Percentiles rank a stretch among this genome's conserved stretches.
phyloP scores from a whole-genome alignment of 495 filamentous ascomycete genomes.

The Talaromyces liani region DNA sequence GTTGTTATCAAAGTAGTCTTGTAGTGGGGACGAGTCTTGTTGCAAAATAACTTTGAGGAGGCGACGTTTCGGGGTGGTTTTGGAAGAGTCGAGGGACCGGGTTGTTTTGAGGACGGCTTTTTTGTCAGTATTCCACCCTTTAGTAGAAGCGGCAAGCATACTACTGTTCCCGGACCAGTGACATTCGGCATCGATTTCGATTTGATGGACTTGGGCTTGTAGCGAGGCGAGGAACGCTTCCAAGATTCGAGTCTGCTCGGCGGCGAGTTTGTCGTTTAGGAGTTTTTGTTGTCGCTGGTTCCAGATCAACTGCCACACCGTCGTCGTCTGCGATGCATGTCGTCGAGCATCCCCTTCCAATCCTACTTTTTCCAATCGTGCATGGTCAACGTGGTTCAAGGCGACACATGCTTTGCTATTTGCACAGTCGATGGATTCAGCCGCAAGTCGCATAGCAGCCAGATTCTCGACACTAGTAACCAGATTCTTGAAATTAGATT shows the following conservation, averaged over 20 bases:
- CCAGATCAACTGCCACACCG: conserved; percentile 36
- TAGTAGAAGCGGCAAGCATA: background rate
- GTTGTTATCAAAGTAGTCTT: conserved; percentile 35
- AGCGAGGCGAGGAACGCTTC: background rate
- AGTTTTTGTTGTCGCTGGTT: conserved; percentile 28
- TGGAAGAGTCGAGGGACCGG: background rate
- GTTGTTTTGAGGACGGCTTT: background rate
- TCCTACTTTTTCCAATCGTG: conserved; percentile 32
- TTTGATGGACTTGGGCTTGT: background rate
- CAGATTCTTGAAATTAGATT: conserved; percentile 34
- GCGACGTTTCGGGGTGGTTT: conserved; percentile 15
- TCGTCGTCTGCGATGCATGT: conserved; percentile 30
- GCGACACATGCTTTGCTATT: background rate
- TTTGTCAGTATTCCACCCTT: background rate
- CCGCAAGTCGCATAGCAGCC: conserved; percentile 18
- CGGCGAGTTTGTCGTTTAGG: conserved; percentile 12
- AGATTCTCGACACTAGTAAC: conserved; percentile 29
- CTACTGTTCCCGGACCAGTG: background rate
- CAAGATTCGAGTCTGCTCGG: conserved; percentile 17
- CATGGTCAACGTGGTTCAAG: conserved; percentile 25
- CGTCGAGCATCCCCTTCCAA: conserved; percentile 28
- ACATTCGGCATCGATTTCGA: background rate
- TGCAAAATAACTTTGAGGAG: conserved; percentile 35
- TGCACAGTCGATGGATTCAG: conserved; percentile 16
- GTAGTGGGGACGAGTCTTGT: conserved; percentile 33